phyloP scores from a whole-genome alignment of 768 basidiomycete genomes.

The Gymnopilus dilepis region DNA sequence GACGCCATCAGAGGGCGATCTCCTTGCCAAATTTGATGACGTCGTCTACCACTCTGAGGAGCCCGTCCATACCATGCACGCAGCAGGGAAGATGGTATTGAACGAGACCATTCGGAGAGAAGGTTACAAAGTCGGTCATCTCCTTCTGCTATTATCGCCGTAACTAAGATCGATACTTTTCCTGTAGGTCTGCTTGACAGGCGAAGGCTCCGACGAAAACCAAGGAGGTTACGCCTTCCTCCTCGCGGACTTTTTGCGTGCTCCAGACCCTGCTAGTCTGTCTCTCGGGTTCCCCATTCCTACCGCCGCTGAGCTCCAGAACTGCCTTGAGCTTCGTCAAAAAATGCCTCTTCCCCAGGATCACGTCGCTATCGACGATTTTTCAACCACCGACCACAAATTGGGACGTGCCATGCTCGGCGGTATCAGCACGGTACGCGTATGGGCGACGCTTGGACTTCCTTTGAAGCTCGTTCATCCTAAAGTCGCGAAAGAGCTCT shows the following conservation, averaged over 20 bases:
- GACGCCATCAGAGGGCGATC: not conserved
- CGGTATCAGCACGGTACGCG: not conserved
- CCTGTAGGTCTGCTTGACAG: not conserved
- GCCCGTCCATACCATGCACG: not conserved
- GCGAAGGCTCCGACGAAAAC: conserved; percentile 1
- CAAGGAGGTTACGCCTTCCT: conserved; percentile 6
- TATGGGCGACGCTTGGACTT: not conserved
- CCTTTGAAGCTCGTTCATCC: not conserved
- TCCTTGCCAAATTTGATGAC: not conserved
- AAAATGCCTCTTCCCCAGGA: not conserved
- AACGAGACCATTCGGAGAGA: not conserved
- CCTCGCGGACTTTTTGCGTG: not conserved
- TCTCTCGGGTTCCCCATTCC: not conserved
- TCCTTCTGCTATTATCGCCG: no score
- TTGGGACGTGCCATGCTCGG: conserved; percentile 2
- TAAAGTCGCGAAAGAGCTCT: not conserved
- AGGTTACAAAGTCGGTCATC: not conserved
- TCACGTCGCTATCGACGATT: not conserved
- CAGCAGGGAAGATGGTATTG: not conserved
- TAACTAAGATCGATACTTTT: not conserved
- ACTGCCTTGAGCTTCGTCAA: not conserved
- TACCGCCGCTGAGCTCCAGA: not conserved
- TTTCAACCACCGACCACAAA: not conserved
- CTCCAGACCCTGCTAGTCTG: not conserved
- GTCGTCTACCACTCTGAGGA: not conserved